phyloP scores from a whole-genome alignment of 768 basidiomycete species.

The Mycena latifolia region DNA sequence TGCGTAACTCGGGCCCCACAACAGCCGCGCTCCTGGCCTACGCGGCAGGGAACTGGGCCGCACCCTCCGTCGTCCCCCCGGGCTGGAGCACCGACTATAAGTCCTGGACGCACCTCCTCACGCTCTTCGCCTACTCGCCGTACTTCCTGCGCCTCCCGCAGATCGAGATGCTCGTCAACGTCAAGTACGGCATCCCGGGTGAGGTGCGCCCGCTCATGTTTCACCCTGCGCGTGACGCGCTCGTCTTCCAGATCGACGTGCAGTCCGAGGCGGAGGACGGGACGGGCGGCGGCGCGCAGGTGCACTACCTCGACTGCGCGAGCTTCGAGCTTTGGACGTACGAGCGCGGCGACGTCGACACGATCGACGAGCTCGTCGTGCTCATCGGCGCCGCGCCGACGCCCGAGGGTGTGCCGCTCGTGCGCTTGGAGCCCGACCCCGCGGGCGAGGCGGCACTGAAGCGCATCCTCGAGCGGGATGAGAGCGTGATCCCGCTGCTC shows the following conservation, averaged over 20 bases:
- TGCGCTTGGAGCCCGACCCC: constrained; percentile 35
- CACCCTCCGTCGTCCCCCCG: constrained; percentile 39
- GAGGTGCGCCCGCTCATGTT: constrained; percentile 49
- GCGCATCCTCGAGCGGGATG: constrained; percentile 46
- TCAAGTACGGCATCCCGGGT: constrained; percentile 45
- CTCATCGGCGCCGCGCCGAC: constrained; percentile 22
- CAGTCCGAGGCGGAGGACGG: not conserved
- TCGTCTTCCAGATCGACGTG: constrained; percentile 41
- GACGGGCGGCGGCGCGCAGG: constrained; percentile 1
- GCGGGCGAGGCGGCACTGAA: constrained; percentile 44
- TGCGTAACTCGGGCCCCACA: constrained; percentile 21
- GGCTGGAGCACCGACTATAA: constrained; percentile 49
- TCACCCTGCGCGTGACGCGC: constrained; percentile 34
- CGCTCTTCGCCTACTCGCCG: constrained; percentile 48
- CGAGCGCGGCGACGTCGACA: not conserved
- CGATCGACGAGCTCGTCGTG: constrained; percentile 23
- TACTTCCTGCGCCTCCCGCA: constrained; percentile 52
- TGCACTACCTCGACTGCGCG: constrained; percentile 30
- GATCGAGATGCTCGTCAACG: constrained; percentile 51
- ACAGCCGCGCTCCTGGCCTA: constrained; percentile 27
- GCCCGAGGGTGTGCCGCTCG: constrained; percentile 21
- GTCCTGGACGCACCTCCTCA: constrained; percentile 44
- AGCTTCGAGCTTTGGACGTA: constrained; percentile 24
- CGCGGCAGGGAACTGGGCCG: constrained; percentile 43
- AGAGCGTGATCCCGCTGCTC: constrained; percentile 46